These are phyloP conservation scores for Podaxis sp. DNA, from an alignment of 768 basidiomycete species.

Conservation along the genomic window DNA sequence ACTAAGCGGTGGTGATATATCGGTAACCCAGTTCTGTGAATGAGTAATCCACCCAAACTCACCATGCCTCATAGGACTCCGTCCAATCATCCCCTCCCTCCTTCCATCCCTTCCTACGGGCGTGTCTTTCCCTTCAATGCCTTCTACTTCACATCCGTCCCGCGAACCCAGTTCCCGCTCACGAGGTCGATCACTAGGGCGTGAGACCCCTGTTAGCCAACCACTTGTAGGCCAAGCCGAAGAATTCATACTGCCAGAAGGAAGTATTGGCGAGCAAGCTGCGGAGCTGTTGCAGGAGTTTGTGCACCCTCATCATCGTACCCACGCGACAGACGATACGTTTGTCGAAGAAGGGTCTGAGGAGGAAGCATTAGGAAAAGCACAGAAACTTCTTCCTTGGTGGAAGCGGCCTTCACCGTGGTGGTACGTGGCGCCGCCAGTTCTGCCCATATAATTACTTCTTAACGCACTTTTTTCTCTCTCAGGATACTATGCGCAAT, in stretches of 20 bases:
- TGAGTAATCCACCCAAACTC: conserved; percentile 11
- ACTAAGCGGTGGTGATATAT: background rate
- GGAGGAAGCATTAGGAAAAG: conserved; percentile 23
- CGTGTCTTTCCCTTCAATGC: background rate
- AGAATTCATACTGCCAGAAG: conserved; percentile 43
- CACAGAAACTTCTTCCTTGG: conserved; percentile 53
- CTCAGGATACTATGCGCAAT: conserved; percentile 59
- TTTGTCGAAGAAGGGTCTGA: conserved; percentile 27
- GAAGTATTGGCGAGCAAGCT: conserved; percentile 43
- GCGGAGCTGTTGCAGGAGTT: conserved; percentile 48
- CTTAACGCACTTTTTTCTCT: conserved; percentile 5
- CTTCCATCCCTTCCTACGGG: background rate
- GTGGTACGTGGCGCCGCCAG: conserved; percentile 49
- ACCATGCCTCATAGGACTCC: background rate
- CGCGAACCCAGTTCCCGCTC: background rate
- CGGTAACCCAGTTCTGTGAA: background rate
- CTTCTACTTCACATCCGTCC: background rate
- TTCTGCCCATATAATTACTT: background rate
- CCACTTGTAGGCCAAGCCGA: conserved; percentile 33
- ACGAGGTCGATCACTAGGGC: background rate
- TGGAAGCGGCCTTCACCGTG: conserved; percentile 72
- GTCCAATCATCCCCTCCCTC: background rate
- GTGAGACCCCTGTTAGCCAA: conserved; percentile 13
- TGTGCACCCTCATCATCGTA: conserved; percentile 37
- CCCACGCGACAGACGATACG: conserved; percentile 10